phyloP scores from a whole-genome alignment of 148 eudicot species.

The Selenicereus undatus region DNA sequence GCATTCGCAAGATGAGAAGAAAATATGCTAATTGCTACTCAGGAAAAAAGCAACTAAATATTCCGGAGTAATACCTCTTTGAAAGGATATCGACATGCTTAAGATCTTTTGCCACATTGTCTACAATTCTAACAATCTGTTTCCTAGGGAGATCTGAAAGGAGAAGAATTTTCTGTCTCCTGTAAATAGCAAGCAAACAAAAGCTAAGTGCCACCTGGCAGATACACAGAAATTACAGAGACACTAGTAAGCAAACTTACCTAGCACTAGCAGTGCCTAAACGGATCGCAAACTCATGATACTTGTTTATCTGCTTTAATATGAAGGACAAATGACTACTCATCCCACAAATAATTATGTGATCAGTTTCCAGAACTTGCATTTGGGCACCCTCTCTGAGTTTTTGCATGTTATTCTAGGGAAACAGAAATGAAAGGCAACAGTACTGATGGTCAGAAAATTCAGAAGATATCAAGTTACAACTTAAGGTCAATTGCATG shows the following conservation, averaged over 20 bases:
- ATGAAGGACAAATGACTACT: constrained; percentile 82
- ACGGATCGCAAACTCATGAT: constrained; percentile 88
- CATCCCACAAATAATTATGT: constrained; percentile 90
- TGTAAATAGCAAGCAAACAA: constrained; percentile 23
- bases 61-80: constrained; percentile 50
- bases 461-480: constrained; percentile 21
- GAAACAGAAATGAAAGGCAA: background rate
- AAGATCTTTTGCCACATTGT: constrained; percentile 75
- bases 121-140: constrained; percentile 78
- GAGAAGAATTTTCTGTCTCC: constrained; percentile 90
- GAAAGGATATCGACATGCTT: constrained; percentile 73
- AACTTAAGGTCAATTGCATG: background rate
- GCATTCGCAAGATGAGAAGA: background rate
- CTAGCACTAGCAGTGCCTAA: constrained; percentile 87
- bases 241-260: constrained; percentile 35
- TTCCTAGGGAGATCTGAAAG: constrained; percentile 92
- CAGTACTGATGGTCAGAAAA: constrained; percentile 2
- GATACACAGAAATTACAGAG: constrained; percentile 4
- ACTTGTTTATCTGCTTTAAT: constrained; percentile 83
- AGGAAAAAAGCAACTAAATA: background rate
- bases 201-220: constrained; percentile 1
- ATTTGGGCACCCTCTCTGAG: constrained; percentile 95
- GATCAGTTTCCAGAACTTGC: constrained; percentile 93
- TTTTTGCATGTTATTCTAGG: constrained; percentile 88
- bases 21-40: background rate